Conservation (phyloP, 2,329 filamentous ascomycete genomes). For the Emericellopsis atlantica region DNA sequence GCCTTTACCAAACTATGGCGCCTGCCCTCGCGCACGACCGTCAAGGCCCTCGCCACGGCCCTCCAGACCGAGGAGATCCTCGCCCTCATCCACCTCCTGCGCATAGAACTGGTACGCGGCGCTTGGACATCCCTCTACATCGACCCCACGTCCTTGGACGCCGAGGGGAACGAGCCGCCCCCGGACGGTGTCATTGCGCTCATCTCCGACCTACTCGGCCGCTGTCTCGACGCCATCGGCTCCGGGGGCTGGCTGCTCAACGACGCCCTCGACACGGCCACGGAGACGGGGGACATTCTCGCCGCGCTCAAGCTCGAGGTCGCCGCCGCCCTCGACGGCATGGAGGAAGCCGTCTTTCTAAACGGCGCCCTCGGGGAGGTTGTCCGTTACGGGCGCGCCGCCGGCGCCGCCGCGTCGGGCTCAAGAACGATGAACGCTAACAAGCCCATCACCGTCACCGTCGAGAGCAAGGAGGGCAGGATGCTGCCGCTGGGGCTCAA, state of each 20-base stretch:
- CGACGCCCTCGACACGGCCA: slow-evolving; percentile 36
- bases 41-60: slow-evolving; percentile 48
- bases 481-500: slow-evolving; percentile 65
- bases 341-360: slow-evolving; percentile 56
- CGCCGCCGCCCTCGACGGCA: slow-evolving; percentile 56
- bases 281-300: slow-evolving; percentile 51
- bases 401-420: slow-evolving; percentile 13
- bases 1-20: slow-evolving; percentile 58
- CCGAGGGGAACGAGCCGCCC: slow-evolving; percentile 26
- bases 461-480: slow-evolving; percentile 30
- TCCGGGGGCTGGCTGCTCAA: slow-evolving; percentile 62
- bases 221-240: slow-evolving; percentile 65
- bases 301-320: slow-evolving; percentile 55
- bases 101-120: slow-evolving; percentile 60
- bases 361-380: slow-evolving; percentile 53
- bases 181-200: slow-evolving; percentile 58
- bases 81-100: slow-evolving; percentile 58
- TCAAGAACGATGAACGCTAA: slow-evolving; percentile 16
- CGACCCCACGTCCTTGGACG: slow-evolving; percentile 38
- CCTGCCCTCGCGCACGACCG: slow-evolving; percentile 47
- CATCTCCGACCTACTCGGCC: slow-evolving; percentile 58
- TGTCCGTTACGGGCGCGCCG: slow-evolving; percentile 42
- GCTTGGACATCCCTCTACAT: slow-evolving; percentile 66
- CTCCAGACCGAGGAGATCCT: slow-evolving; percentile 57
- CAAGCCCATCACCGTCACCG: slow-evolving; percentile 28